Base-by-base conservation (phyloP, 768 basidiomycete genomes). In the Podaxis sp. region DNA sequence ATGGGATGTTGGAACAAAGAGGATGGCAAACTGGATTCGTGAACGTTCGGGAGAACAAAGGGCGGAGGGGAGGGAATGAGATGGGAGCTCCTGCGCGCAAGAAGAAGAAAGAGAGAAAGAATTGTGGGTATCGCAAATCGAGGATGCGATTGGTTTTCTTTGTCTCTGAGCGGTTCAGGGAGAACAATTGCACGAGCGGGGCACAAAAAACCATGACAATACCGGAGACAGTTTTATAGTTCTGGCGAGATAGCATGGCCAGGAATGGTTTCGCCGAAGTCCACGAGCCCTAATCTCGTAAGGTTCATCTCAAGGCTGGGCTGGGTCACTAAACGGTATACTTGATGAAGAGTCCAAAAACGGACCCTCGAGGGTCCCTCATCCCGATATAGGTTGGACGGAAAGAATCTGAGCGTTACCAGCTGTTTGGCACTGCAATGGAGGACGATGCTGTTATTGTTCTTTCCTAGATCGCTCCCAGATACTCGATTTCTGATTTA, bases 101-200 rank as follows among this genome's bases (percentile, higher is more conserved):
- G 65, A 75, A 71, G 74, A 75, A 73, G 70, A 72, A 72, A 71
- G 76, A 74, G 72, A 73, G 73, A 70, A 72, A 76, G 70, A 77
- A 77, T 78, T 78, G 77, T 76, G 76, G 81, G 82, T 84, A 72
- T 80, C 80, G 77, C 81, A 73, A 72, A 73, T 64, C 65, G 66
- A 70, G 66, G 65, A 69, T 62, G 74, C 75, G 72, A 73, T 75
- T 72, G 70, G 78, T 79, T 82, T 79, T 77, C 74, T 80, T 80
- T 80, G 79, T 80, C 76, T 79, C 78, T 76, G 74, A 33, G 77
- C 64, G 72, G 75, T 75, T 74, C 74, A 74, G 72, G 74, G 73
- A 75, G 80, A 84, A 87, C 86, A 88, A 87, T 87, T 86, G 82
- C 76, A 78, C 77, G 75, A 77, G 81, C 80, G 84, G 84, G 84